Evolutionary conservation across 768 basidiomycete species (phyloP).

Genomic region (Mycena alexandri): DNA sequence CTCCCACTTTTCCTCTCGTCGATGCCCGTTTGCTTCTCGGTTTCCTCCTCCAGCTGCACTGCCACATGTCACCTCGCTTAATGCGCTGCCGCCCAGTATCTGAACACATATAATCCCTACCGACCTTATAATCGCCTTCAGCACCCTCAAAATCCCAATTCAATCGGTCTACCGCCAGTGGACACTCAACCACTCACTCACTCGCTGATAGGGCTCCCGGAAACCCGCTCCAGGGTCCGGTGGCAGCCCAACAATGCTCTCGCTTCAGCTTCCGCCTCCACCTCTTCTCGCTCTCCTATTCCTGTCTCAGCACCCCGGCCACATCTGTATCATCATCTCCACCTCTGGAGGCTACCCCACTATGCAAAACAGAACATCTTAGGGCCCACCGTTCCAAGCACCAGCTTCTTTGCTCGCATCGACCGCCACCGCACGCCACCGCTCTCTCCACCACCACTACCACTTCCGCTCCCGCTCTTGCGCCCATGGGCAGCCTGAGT

Average conservation of each 20-base stretch:
- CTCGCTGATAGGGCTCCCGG: constrained; percentile 80
- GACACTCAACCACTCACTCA: constrained; percentile 48
- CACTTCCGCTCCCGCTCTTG: no score
- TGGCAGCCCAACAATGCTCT: constrained; percentile 84
- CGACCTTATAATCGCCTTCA: constrained; percentile 42
- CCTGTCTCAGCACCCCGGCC: constrained; percentile 71
- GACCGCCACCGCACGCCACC: no score
- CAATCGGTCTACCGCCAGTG: constrained; percentile 35
- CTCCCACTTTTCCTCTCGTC: constrained; percentile 43
- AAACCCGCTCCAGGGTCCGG: constrained; percentile 75
- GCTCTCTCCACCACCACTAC: no score
- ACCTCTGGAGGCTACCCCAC: constrained; percentile 48
- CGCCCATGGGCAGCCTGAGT: no score
- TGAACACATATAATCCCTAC: constrained; percentile 52
- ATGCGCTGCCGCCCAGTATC: constrained; percentile 51
- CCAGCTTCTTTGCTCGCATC: no score
- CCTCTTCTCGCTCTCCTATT: constrained; percentile 56
- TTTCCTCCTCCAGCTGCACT: constrained; percentile 34
- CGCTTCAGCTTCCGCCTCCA: constrained; percentile 53
- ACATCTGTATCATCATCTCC: no score
- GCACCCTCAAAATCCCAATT: constrained; percentile 44
- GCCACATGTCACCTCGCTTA: constrained; percentile 41
- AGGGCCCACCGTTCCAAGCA: constrained; percentile 36
- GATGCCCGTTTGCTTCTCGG: constrained; percentile 39
- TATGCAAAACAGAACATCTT: constrained; percentile 49